Evolutionary conservation across 305 asterid species (phyloP), one percentile per base, ranked within the genome.

Genomic region (Solanum aculeatissimum): DNA sequence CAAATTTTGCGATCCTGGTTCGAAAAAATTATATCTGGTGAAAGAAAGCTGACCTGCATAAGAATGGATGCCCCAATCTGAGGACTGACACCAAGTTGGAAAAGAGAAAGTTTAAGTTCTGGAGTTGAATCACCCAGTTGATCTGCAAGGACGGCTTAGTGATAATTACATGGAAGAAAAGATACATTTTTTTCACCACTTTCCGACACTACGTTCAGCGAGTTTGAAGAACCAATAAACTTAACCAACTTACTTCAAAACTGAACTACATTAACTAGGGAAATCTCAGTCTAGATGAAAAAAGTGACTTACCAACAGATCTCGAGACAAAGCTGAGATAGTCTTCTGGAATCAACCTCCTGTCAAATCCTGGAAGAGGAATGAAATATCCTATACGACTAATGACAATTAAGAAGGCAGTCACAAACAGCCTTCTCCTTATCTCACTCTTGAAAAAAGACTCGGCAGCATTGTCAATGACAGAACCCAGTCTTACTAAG

Each of bases 401-500:
- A 25, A 94, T 84, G 45, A 94, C 88, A 78, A 97, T 85, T 86
- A 97, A 89, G 18, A 90, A 88, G 85, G 95, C 98, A 42, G 99
- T 97, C 89, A 95, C 90, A 91, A 94, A 95, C 86, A 97, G 89
- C 93, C 99, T 92, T 87, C 97, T 92, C 27, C 99, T 91, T 85
- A 97, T 97, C 91, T 97, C 98, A 87, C 99, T 97, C 93, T 95
- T 97, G 93, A 97, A 97, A 91, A 97, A 94, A 12, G 98, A 94
- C 83, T 94, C 98, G 19, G 95, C 94, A 40, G 94, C 94, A 89
- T 88, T 89, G 83, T 91, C 92, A 68, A 95, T n/a, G 11, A 95
- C 93, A 25, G 99, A 92, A 77, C 99, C 97, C 66, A 97, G 65
- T 38, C 89, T 90, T 54, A 90, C 91, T 82, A 95, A 88, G 80